Conservation (phyloP, 495 filamentous ascomycete species). For the Aspergillus biplanus region DNA sequence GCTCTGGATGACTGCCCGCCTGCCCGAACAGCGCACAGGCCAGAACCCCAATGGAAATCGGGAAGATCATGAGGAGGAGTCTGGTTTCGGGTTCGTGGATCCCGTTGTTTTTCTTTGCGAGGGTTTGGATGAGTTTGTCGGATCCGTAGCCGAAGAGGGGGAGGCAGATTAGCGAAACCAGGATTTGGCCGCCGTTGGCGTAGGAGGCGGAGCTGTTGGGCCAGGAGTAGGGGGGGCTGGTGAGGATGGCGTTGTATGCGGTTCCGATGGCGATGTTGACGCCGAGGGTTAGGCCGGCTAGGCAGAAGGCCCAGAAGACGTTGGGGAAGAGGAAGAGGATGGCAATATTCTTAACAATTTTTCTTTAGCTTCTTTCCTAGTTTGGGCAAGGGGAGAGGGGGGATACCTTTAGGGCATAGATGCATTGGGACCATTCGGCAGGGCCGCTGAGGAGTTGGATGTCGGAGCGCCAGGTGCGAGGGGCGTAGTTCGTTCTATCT, state of each 20-base stretch:
- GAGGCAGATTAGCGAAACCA: conserved; percentile 33
- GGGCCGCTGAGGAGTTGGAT: background rate
- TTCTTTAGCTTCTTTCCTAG: too few relatives aligned
- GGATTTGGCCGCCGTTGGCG: conserved; percentile 38
- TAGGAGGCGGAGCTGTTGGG: conserved; percentile 33
- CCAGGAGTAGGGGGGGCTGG: conserved; percentile 36
- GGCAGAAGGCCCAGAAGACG: conserved; percentile 39
- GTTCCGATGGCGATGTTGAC: conserved; percentile 40
- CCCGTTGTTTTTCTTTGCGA: conserved; percentile 28
- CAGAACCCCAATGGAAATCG: conserved; percentile 33
- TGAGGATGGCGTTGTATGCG: conserved; percentile 39
- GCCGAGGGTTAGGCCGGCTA: conserved; percentile 41
- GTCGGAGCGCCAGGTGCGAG: conserved; percentile 30
- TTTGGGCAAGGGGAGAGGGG: too few relatives aligned
- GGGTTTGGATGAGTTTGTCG: conserved; percentile 30
- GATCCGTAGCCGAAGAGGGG: conserved; percentile 37
- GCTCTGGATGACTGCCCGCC: conserved; percentile 29
- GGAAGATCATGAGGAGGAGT: conserved; percentile 35
- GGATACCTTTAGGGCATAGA: too few relatives aligned
- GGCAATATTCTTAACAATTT: conserved; percentile 17
- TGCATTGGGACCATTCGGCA: too few relatives aligned
- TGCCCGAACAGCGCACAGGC: conserved; percentile 35
- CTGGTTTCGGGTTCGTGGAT: conserved; percentile 38
- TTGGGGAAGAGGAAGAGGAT: conserved; percentile 40
- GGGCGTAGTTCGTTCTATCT: conserved; percentile 25